Evolutionary conservation across 2,329 filamentous ascomycete species (phyloP), one percentile per base, ranked within the genome.

Genomic region (Penicillium sp.): DNA sequence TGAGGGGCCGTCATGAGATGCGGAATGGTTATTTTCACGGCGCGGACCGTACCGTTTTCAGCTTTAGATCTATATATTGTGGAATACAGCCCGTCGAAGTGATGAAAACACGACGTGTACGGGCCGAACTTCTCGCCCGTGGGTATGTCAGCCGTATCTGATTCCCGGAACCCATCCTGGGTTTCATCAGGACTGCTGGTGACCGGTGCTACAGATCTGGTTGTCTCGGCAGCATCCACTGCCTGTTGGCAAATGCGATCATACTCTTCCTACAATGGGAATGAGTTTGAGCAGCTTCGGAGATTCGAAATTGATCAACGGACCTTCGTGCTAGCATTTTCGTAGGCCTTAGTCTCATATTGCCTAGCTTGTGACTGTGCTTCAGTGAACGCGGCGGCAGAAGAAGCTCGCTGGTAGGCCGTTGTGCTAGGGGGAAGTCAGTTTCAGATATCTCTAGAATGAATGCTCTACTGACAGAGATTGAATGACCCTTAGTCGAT

Each of bases 21-120:
- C 28, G 88, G 84, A 25, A 82, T 83, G 31, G 93, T 95, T 51
- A 96, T 83, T 67, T 98, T 98, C 42, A 98, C 75, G 1, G 92
- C 93, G 5, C 86, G 76, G 9, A 81, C 57, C 56, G 66, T 57
- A 53, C 72, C 66, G 28, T 69, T 62, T 3, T 69, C 63, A n/a
- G 61, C 57, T 29, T 75, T 72, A 35, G 83, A 83, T 60, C 85
- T 85, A 73, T 91, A 97, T 44, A 98, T 83, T 47, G 85, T 82
- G 15, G 92, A 93, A 54, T 89, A 93, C 10, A 92, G 75, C 18
- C 93, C 93, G 55, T 82, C 78, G 50, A 72, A 74, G 61, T 80
- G 74, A 66, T 81, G 80, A 18, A 76, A 67, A 41, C 80, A 82
- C 54, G 78, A 76, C 38, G 70, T 70, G 63, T 83, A 86, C 24